Evolutionary conservation across 163 green algal genomes (phyloP).

Genomic region (Coccomyxa subellipsoidea): DNA sequence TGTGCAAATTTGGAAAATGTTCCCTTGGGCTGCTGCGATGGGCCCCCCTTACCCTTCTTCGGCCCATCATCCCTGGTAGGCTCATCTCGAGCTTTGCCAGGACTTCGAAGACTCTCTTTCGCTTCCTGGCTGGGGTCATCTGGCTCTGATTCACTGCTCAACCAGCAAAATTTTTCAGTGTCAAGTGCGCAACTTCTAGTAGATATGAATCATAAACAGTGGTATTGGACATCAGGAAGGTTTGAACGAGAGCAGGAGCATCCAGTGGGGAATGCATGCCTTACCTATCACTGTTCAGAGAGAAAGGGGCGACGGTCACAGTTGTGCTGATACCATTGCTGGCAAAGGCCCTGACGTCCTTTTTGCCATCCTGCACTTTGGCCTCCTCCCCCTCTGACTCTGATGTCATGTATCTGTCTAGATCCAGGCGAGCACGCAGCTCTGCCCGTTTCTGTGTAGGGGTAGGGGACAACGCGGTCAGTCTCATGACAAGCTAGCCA

Average conservation of each 20-base stretch:
- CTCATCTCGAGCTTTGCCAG: no score
- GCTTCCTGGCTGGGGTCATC: background rate
- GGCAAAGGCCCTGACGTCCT: slow-evolving; percentile 7
- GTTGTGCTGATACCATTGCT: slow-evolving; percentile 14
- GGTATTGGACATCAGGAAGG: no score
- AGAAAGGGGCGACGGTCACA: slow-evolving; percentile 14
- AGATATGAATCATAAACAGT: no score
- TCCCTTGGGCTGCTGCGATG: background rate
- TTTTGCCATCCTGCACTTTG: background rate
- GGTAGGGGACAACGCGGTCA: no score
- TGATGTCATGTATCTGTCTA: slow-evolving; percentile 12
- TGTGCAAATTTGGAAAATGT: background rate
- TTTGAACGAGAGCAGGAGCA: background rate
- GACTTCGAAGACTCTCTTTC: background rate
- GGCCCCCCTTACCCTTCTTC: background rate
- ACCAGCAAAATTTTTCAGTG: no score
- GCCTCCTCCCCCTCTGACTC: background rate
- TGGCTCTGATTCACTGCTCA: background rate
- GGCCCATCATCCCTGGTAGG: background rate
- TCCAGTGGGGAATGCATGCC: background rate
- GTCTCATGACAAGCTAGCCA: no score
- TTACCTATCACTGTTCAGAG: slow-evolving; percentile 12
- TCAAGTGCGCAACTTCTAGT: no score
- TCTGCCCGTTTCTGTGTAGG: slow-evolving; percentile 16
- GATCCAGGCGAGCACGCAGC: slow-evolving; percentile 7